These are phyloP conservation scores for Sporothrix sp. DNA, from an alignment of 2,329 filamentous ascomycete species.

Conservation along the genomic window DNA sequence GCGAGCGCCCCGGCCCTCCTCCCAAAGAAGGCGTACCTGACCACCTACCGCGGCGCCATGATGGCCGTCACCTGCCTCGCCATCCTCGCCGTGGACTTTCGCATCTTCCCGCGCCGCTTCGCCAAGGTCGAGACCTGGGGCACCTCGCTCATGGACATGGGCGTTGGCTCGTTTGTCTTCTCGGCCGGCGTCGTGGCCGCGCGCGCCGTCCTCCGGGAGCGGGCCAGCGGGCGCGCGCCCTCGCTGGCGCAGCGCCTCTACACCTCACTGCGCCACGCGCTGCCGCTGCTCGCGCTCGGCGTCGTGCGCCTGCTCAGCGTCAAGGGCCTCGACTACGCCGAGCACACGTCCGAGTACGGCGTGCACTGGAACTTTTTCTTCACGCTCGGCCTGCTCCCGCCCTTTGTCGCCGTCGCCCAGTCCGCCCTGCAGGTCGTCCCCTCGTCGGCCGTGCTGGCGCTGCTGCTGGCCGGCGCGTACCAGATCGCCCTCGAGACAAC, in stretches of 20 bases:
- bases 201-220: slow-evolving; percentile 64
- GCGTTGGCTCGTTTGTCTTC: slow-evolving; percentile 96
- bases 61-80: slow-evolving; percentile 80
- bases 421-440: slow-evolving; percentile 59
- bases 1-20: slow-evolving; percentile 39
- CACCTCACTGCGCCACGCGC: slow-evolving; percentile 63
- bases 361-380: slow-evolving; percentile 99
- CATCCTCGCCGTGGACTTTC: slow-evolving; percentile 95
- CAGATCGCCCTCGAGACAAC: slow-evolving; percentile 69
- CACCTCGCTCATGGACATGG: slow-evolving; percentile 96
- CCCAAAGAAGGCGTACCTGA: slow-evolving; percentile 84
- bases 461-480: slow-evolving; percentile 60
- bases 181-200: slow-evolving; percentile 86
- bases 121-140: slow-evolving; percentile 99
- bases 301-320: slow-evolving; percentile 75
- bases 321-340: slow-evolving; percentile 90
- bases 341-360: slow-evolving; percentile 95
- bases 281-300: slow-evolving; percentile 74
- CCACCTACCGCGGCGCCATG: slow-evolving; percentile 84
- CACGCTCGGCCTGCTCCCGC: slow-evolving; percentile 78
- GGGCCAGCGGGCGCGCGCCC: slow-evolving; percentile 28
- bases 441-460: slow-evolving; percentile 65
- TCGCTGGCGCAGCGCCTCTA: slow-evolving; percentile 50
- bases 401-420: slow-evolving; percentile 78
- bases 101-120: slow-evolving; percentile 83